Evolutionary conservation across 345 rosid genomes (phyloP), one percentile per base, ranked within the genome.

Genomic region (Sisymbrium irio): DNA sequence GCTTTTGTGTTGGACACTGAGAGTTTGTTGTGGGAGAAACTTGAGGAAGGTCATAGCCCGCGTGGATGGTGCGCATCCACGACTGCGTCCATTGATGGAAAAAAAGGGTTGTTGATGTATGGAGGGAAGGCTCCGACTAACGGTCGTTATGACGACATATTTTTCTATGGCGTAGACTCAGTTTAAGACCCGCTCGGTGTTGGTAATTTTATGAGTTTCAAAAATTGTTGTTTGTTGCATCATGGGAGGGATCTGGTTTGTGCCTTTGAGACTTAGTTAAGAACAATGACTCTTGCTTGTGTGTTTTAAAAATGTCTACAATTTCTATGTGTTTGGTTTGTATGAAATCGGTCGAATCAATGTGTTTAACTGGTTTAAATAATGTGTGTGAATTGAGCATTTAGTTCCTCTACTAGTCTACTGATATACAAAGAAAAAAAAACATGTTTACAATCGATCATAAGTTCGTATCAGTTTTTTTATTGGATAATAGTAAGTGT

Each of bases 51-150:
- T 22, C 56, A 50, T 22, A 50, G 56, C 14, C 56, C 56, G 15
- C 56, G 56, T 50, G 56, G 56, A 50, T 50, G 56, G 56, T 20
- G 56, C 27, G 56, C 56, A 11, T 50, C 56, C 56, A 22, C 56
- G 32, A 50, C 56, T 22, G 56, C 56, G 32, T 50, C 15, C 1
- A 28, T 50, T 14, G 30, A 50, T 50, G 56, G 32, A 13, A 50
- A 50, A 22, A 28, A 50, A 11, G 56, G 56, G 30, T 7, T 50
- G 56, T 22, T 50, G 56, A 50, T 50, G n/a, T 11, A 4, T 50
- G 56, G 56, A 50, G 56, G 56, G 56, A 50, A 50, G n/a, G 3
- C 56, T 50, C 56, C 56, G 32, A 50, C 56, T 15, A 50, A 50
- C 32, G 56, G 56, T 11, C 56, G 56, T 50, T 50, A 50, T 50